Evolutionary conservation across 306 rosid genomes (phyloP).

Genomic region (Lagenaria siceraria): DNA sequence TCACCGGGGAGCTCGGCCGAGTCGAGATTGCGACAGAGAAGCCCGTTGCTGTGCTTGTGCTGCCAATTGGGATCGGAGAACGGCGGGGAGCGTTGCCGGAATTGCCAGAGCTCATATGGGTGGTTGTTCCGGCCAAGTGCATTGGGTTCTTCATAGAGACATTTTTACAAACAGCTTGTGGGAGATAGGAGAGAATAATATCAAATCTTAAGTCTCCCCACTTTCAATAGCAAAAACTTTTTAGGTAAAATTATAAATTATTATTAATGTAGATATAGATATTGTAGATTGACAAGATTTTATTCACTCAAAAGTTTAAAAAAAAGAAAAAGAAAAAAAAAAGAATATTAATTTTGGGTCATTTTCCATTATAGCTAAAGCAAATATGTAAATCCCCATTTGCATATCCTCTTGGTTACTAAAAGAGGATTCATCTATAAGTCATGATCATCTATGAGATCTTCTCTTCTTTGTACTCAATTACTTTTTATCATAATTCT

Average conservation of each 20-base stretch:
- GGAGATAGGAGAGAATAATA: neutral
- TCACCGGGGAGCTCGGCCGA: slow-evolving; percentile 29
- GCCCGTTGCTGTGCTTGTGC: slow-evolving; percentile 23
- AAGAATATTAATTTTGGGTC: neutral
- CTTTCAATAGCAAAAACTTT: neutral
- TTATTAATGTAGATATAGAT: slow-evolving; percentile 1
- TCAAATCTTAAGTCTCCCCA: neutral
- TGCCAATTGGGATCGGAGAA: slow-evolving; percentile 29
- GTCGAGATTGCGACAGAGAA: slow-evolving; percentile 17
- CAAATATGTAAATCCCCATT: neutral
- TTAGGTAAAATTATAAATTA: neutral
- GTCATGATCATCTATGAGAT: neutral
- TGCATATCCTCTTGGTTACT: neutral
- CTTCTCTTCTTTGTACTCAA: neutral
- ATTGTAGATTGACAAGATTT: slow-evolving; percentile 7
- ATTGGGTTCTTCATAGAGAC: neutral
- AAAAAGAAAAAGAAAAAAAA: too few species aligned
- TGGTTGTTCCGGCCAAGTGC: slow-evolving; percentile 1
- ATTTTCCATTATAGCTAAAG: neutral
- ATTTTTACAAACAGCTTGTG: slow-evolving; percentile 2
- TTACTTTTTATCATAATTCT: neutral
- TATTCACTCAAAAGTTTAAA: neutral
- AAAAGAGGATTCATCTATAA: neutral
- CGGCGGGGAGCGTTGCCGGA: slow-evolving; percentile 13
- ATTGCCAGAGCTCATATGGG: slow-evolving; percentile 23